These are phyloP conservation scores for Geosmithia putterillii DNA, from an alignment of 2,329 filamentous ascomycete genomes.

Conservation along the genomic window DNA sequence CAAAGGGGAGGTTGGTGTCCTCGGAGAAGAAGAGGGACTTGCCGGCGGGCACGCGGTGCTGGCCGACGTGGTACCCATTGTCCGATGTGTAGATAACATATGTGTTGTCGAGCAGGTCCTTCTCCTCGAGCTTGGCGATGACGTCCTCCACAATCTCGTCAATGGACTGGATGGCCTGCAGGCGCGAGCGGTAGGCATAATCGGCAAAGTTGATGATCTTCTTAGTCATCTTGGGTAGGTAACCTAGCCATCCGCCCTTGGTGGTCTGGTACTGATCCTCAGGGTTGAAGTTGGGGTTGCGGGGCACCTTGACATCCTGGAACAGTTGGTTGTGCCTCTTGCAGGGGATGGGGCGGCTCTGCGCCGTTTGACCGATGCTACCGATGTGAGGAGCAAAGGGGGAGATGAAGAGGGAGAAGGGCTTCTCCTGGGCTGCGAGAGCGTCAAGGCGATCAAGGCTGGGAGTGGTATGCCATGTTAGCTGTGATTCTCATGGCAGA, in stretches of 20 bases:
- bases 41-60: slow-evolving; percentile 23
- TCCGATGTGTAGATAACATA: slow-evolving; percentile 41
- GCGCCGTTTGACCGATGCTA: slow-evolving; percentile 18
- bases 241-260: slow-evolving; percentile 28
- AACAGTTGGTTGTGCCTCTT: slow-evolving; percentile 50
- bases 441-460: slow-evolving; percentile 21
- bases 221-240: slow-evolving; percentile 19
- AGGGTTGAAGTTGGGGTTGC: slow-evolving; percentile 57
- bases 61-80: slow-evolving; percentile 41
- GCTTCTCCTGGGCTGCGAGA: slow-evolving; percentile 31
- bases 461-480: neutral
- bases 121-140: slow-evolving; percentile 16
- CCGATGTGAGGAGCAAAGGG: slow-evolving; percentile 25
- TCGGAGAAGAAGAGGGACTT: neutral
- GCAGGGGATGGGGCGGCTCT: slow-evolving; percentile 15
- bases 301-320: slow-evolving; percentile 41
- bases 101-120: slow-evolving; percentile 24
- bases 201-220: slow-evolving; percentile 21
- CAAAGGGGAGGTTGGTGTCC: slow-evolving; percentile 37
- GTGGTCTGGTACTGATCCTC: slow-evolving; percentile 3
- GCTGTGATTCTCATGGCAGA: neutral
- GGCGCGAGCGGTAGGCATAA: slow-evolving; percentile 24
- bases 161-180: slow-evolving; percentile 30
- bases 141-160: slow-evolving; percentile 30
- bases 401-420: slow-evolving; percentile 45